phyloP scores from a whole-genome alignment of 2,329 filamentous ascomycete genomes.

The Sphaerostilbella broomeana region DNA sequence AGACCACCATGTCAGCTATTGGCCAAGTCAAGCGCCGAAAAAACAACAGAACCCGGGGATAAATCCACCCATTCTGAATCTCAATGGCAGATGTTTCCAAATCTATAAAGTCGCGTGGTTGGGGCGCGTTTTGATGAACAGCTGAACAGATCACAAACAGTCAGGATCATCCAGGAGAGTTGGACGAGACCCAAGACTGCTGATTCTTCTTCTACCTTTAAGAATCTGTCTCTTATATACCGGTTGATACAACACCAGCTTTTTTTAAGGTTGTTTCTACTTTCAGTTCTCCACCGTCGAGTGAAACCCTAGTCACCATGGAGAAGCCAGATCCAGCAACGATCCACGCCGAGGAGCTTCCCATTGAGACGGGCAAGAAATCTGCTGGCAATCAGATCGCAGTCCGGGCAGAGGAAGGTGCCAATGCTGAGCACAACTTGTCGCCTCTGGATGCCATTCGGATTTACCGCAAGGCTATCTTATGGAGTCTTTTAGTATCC shows the following conservation, averaged over 20 bases:
- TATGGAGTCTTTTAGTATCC: conserved; percentile 32
- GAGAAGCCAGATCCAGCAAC: conserved; percentile 4
- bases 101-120: conserved; percentile 17
- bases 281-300: conserved; percentile 3
- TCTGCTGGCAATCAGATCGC: conserved; percentile 4
- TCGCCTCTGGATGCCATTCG: conserved; percentile 20
- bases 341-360: conserved; percentile 6
- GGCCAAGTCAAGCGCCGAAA: too few relatives aligned
- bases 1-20: neutral
- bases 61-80: neutral
- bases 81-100: conserved; percentile 1
- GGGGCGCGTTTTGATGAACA: conserved; percentile 6
- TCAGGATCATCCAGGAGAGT: too few relatives aligned
- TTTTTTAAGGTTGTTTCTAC: neutral
- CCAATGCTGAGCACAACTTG: conserved; percentile 13
- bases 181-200: too few relatives aligned
- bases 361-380: conserved; percentile 6
- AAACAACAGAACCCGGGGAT: neutral
- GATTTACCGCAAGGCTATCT: conserved; percentile 29
- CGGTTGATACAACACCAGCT: too few relatives aligned
- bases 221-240: too few relatives aligned
- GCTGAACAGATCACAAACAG: neutral
- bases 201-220: too few relatives aligned
- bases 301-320: conserved; percentile 1
- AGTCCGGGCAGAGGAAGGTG: conserved; percentile 3